Conservation (phyloP, 306 rosid species). For the Delonix regia region DNA sequence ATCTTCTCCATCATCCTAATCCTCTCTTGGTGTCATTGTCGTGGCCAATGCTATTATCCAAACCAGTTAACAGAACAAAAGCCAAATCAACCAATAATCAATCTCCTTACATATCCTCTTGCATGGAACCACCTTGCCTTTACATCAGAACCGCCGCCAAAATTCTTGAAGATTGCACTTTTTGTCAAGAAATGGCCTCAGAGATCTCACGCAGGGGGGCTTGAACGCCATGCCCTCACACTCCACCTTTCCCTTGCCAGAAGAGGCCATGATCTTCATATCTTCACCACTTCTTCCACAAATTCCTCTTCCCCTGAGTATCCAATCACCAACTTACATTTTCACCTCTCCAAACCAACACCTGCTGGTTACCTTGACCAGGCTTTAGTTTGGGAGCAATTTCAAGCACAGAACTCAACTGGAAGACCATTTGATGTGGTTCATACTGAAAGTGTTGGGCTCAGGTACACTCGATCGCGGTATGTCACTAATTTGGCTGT, state of each 20-base stretch:
- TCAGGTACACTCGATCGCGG: slow-evolving; percentile 57
- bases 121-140: slow-evolving; percentile 66
- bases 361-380: slow-evolving; percentile 73
- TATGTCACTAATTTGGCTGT: slow-evolving; percentile 55
- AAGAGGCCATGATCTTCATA: slow-evolving; percentile 78
- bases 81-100: slow-evolving; percentile 32
- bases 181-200: slow-evolving; percentile 87
- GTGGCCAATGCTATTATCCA: slow-evolving; percentile 41
- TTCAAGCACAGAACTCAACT: slow-evolving; percentile 62
- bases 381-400: slow-evolving; percentile 61
- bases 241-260: slow-evolving; percentile 74
- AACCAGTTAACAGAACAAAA: slow-evolving; percentile 47
- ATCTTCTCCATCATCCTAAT: slow-evolving; percentile 46
- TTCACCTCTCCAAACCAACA: slow-evolving; percentile 73
- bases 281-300: slow-evolving; percentile 56
- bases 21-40: slow-evolving; percentile 53
- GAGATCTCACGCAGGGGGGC: slow-evolving; percentile 67
- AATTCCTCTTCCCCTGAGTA: slow-evolving; percentile 41
- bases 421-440: slow-evolving; percentile 59
- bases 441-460: slow-evolving; percentile 74
- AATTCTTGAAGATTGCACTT: slow-evolving; percentile 63
- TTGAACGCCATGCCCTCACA: slow-evolving; percentile 76
- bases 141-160: slow-evolving; percentile 50
- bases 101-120: slow-evolving; percentile 61
- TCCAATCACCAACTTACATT: slow-evolving; percentile 42